Conservation (phyloP, 768 basidiomycete species). For the Mycena filopes region DNA sequence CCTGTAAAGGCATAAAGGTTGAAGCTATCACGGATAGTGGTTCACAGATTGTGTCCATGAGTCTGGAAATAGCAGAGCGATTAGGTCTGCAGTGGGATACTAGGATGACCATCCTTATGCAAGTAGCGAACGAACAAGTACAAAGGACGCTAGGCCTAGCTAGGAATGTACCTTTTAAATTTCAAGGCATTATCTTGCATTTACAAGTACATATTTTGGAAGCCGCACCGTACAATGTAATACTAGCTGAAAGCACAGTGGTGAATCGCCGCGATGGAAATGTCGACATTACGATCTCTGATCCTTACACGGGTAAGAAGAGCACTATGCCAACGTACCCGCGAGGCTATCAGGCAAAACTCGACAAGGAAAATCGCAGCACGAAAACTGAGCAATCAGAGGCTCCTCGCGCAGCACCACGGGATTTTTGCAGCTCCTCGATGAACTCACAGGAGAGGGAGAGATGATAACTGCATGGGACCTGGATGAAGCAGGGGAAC, state of each 20-base stretch:
- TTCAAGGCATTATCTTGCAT: not conserved
- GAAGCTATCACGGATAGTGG: not conserved
- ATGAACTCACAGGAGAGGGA: not conserved
- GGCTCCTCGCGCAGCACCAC: no score
- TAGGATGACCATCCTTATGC: not conserved
- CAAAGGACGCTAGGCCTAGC: not conserved
- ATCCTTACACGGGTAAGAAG: not conserved
- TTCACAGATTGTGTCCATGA: not conserved
- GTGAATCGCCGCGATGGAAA: no score
- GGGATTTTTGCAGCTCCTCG: not conserved
- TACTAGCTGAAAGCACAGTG: not conserved
- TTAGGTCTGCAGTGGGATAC: not conserved
- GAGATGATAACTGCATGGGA: constrained; percentile 5
- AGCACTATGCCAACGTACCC: not conserved
- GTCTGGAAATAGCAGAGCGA: not conserved
- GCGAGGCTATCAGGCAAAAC: not conserved
- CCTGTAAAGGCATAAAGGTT: no score
- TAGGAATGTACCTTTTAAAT: not conserved
- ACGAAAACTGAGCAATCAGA: not conserved
- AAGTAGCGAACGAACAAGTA: not conserved
- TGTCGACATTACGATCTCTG: not conserved
- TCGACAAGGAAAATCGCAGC: no score
- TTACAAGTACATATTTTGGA: not conserved
- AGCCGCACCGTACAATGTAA: not conserved
- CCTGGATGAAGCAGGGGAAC: not conserved